phyloP scores from a whole-genome alignment of 169 alveolate genomes.

The Theileria annulata region DNA sequence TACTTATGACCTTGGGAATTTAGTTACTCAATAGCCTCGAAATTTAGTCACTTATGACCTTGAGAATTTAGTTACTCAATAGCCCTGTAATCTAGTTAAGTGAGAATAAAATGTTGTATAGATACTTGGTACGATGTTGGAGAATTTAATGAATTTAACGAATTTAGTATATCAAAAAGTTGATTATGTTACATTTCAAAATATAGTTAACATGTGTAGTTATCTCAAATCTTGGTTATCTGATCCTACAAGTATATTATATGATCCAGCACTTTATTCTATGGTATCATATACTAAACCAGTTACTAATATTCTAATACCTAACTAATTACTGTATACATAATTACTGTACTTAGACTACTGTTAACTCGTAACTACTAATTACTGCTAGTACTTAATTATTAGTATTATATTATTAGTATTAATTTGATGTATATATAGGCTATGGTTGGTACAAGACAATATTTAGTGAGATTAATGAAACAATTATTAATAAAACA shows the following conservation, averaged over 20 bases:
- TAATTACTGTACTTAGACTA: background rate
- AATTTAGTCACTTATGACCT: too few relatives aligned
- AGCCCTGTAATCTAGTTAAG: too few relatives aligned
- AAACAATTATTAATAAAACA: slow-evolving; percentile 55
- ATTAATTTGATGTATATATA: background rate
- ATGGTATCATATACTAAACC: slow-evolving; percentile 30
- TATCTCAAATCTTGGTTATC: slow-evolving; percentile 72
- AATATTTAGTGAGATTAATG: slow-evolving; percentile 63
- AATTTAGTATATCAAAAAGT: slow-evolving; percentile 54
- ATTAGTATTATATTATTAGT: too few relatives aligned
- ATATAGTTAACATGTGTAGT: slow-evolving; percentile 68
- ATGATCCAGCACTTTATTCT: slow-evolving; percentile 72
- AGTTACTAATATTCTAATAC: background rate
- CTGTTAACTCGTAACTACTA: background rate
- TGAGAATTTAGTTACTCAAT: too few relatives aligned
- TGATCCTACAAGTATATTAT: slow-evolving; percentile 62
- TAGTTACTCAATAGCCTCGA: too few relatives aligned
- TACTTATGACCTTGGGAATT: too few relatives aligned
- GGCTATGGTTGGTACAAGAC: slow-evolving; percentile 49
- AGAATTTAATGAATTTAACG: slow-evolving; percentile 59
- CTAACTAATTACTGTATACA: background rate
- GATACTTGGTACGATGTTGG: slow-evolving; percentile 51
- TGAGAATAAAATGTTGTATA: too few relatives aligned
- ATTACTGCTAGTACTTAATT: too few relatives aligned
- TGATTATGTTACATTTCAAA: slow-evolving; percentile 66